Evolutionary conservation across 2,329 filamentous ascomycete genomes (phyloP).

Genomic region (Elsinoe fawcettii): DNA sequence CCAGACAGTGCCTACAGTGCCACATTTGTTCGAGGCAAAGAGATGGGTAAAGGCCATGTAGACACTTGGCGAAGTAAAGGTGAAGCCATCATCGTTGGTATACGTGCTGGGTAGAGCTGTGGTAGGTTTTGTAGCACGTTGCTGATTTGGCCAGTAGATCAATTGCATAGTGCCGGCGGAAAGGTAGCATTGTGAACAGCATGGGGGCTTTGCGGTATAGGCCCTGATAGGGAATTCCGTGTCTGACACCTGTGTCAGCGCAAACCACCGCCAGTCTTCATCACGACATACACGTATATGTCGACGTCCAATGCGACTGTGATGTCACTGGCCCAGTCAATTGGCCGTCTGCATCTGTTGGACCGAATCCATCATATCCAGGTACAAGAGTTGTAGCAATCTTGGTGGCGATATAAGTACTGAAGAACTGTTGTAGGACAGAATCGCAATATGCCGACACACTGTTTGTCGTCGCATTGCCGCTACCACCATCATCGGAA

Average conservation of each 20-base stretch:
- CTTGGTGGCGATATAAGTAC: conserved; percentile 3
- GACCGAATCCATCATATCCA: conserved; percentile 19
- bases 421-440: conserved; percentile 6
- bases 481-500: neutral
- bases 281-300: conserved; percentile 13
- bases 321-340: conserved; percentile 17
- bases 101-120: conserved; percentile 14
- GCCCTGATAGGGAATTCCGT: conserved; percentile 17
- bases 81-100: conserved; percentile 16
- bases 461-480: neutral
- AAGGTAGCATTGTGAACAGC: conserved; percentile 16
- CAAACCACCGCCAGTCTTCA: no score
- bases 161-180: conserved; percentile 17
- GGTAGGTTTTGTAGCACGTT: conserved; percentile 10
- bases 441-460: conserved; percentile 1
- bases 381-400: conserved; percentile 17
- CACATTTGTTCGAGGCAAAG: conserved; percentile 15
- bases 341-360: conserved; percentile 15
- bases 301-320: conserved; percentile 16
- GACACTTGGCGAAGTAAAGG: conserved; percentile 18
- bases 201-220: conserved; percentile 18
- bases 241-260: conserved; percentile 15
- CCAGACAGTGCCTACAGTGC: conserved; percentile 16
- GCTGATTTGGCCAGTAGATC: conserved; percentile 18
- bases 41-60: conserved; percentile 17